Evolutionary conservation across 2,329 filamentous ascomycete species (phyloP).

Genomic region (Ustulina deusta): DNA sequence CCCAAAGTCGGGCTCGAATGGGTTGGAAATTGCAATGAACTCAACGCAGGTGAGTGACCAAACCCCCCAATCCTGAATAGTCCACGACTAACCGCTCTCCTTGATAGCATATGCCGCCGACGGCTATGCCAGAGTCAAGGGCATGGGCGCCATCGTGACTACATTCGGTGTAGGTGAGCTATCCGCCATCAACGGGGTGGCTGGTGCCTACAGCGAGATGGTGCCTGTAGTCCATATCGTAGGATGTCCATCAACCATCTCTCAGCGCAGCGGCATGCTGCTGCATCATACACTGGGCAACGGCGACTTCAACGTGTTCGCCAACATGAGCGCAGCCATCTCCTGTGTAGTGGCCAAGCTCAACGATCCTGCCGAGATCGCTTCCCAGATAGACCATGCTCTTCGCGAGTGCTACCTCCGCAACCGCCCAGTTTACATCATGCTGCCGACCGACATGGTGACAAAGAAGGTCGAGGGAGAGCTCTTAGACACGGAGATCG

Average conservation of each 20-base stretch:
- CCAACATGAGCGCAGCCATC: conserved; percentile 79
- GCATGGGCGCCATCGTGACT: conserved; percentile 76
- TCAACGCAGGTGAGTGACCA: conserved; percentile 71
- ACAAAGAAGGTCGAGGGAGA: conserved; percentile 80
- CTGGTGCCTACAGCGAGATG: conserved; percentile 79
- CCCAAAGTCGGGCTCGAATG: conserved; percentile 69
- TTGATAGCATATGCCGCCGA: conserved; percentile 78
- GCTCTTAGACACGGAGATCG: conserved; percentile 76
- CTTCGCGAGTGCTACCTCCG: conserved; percentile 79
- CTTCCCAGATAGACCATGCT: conserved; percentile 80
- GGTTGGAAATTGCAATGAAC: conserved; percentile 78
- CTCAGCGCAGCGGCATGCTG: conserved; percentile 60
- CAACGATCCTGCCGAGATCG: conserved; percentile 75
- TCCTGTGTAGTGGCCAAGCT: conserved; percentile 79
- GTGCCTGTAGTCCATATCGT: conserved; percentile 75
- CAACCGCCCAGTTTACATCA: conserved; percentile 85
- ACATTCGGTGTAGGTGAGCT: conserved; percentile 81
- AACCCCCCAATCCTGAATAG: neutral
- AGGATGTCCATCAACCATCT: conserved; percentile 61
- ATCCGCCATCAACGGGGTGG: conserved; percentile 79
- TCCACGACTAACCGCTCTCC: conserved; percentile 12
- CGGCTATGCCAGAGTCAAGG: conserved; percentile 80
- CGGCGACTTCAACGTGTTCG: conserved; percentile 85
- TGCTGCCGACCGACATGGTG: conserved; percentile 84
- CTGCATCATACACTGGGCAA: conserved; percentile 80